Base-by-base conservation (phyloP, 1,139 yeast genomes). In the Geotrichum fermentans region DNA sequence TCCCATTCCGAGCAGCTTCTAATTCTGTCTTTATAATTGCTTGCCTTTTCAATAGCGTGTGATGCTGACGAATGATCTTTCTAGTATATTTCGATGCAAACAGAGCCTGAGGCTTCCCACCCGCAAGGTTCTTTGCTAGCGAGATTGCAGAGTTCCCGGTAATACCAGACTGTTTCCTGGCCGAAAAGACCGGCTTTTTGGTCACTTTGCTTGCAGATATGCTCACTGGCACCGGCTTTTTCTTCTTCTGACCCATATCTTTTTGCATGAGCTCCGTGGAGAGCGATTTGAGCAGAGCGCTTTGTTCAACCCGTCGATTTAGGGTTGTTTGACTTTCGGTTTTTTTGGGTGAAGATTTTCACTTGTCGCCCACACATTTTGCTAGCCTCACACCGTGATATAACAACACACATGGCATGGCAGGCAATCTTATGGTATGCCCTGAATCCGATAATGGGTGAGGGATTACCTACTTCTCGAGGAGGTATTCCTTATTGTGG, bases 21-120 rank as follows among this genome's bases (percentile, higher is more conserved):
- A 58, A 45, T 41, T 49, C 48, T 1, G 34, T 21, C 24, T 55
- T 57, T 13, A 66, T 50, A n/a, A 44, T 49, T 1, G 66, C 58
- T 44, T 61, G 55, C 11, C 52, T 53, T 46, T 68, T 69, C 34
- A 68, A 56, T 13, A 69, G 57, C 1, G 60, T 62, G 47, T 69
- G 73, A 44, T 65, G 69, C 26, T 54, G 49, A 16, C 72, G 59
- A 18, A 69, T 69, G 37, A 69, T 60, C 44, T 58, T 56, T 35
- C 68, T 52, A 1, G 63, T 58, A 36, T 60, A 57, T 39, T 60
- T 56, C 2, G 64, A 52, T 2, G 53, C 51, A 45, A 51, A 45
- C 8, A 38, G 34, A 4, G 46, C 40, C 7, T 46, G 43, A 1
- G 47, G 43, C 29, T 41, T 38, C 4, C 41, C 45, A 4, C 47